Conservation (phyloP, 805 yeast species). For the Candida silvicultrix region DNA sequence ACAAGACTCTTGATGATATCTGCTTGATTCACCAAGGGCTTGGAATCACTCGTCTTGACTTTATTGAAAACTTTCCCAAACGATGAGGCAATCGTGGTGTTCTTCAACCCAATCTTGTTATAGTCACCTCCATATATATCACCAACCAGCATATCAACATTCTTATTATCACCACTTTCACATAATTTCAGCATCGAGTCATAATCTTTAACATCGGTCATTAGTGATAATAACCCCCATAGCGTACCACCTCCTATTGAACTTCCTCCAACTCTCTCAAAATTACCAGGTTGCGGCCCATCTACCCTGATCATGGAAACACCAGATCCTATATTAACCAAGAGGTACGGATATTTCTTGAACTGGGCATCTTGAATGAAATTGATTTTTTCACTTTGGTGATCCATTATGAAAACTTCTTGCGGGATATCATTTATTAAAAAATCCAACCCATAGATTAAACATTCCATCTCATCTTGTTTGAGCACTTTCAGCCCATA, state of each 20-base stretch:
- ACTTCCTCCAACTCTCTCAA: slow-evolving; percentile 89
- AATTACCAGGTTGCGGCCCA: slow-evolving; percentile 58
- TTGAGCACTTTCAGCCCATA: slow-evolving; percentile 9
- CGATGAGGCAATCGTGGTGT: slow-evolving; percentile 85
- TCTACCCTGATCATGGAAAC: slow-evolving; percentile 93
- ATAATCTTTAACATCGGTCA: slow-evolving; percentile 82
- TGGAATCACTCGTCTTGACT: background rate
- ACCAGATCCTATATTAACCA: slow-evolving; percentile 95
- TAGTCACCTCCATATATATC: slow-evolving; percentile 92
- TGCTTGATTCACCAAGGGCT: slow-evolving; percentile 5
- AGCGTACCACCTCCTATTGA: slow-evolving; percentile 96
- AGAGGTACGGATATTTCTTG: slow-evolving; percentile 65
- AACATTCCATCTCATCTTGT: slow-evolving; percentile 86
- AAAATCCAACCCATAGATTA: slow-evolving; percentile 80
- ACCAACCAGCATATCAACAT: slow-evolving; percentile 94
- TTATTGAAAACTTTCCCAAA: slow-evolving; percentile 92
- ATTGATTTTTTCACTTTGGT: background rate
- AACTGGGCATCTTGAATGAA: slow-evolving; percentile 1
- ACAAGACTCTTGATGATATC: slow-evolving; percentile 81
- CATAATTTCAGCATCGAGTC: slow-evolving; percentile 95
- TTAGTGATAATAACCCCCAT: slow-evolving; percentile 87
- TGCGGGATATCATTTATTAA: slow-evolving; percentile 61
- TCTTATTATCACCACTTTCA: slow-evolving; percentile 77
- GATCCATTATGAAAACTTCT: slow-evolving; percentile 46
- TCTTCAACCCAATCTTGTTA: slow-evolving; percentile 83